phyloP scores from a whole-genome alignment of 2,329 filamentous ascomycete species.

The Pseudofabraea citricarpa region DNA sequence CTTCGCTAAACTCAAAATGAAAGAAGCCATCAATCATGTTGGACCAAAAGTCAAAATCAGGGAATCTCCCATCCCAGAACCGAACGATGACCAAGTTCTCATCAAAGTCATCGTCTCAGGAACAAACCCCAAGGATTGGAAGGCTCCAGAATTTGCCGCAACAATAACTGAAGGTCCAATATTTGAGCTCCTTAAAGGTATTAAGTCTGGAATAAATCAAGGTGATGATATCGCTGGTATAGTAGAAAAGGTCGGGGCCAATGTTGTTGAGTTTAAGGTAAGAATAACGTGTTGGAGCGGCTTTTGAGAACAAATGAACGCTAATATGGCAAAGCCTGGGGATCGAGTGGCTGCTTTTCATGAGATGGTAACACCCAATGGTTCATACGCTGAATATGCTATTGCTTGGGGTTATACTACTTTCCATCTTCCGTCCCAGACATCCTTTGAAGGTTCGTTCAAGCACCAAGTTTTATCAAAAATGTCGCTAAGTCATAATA shows the following conservation, averaged over 20 bases:
- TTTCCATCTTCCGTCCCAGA: slow-evolving; percentile 29
- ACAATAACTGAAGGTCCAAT: neutral
- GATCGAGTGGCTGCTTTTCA: slow-evolving; percentile 42
- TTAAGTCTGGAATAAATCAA: slow-evolving; percentile 22
- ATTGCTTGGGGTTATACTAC: slow-evolving; percentile 48
- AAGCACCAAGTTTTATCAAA: slow-evolving; percentile 35
- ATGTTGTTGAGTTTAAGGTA: slow-evolving; percentile 36
- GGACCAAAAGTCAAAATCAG: slow-evolving; percentile 9
- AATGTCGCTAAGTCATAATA: slow-evolving; percentile 44
- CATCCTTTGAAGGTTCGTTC: slow-evolving; percentile 9
- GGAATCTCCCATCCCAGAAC: slow-evolving; percentile 29
- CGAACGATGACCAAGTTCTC: slow-evolving; percentile 33
- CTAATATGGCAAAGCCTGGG: slow-evolving; percentile 21
- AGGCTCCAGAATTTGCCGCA: slow-evolving; percentile 12
- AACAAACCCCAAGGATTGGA: slow-evolving; percentile 42
- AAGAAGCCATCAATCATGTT: slow-evolving; percentile 16
- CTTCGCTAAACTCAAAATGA: too few relatives aligned
- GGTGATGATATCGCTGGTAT: slow-evolving; percentile 41
- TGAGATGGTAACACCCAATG: slow-evolving; percentile 42
- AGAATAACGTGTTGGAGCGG: neutral
- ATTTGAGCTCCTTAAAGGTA: neutral
- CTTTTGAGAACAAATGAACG: neutral
- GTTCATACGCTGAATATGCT: slow-evolving; percentile 56
- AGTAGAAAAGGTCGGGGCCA: slow-evolving; percentile 39
- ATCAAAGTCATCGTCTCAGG: slow-evolving; percentile 39